These are phyloP conservation scores for Tephrocybe sp. DNA, from an alignment of 768 basidiomycete genomes.

Conservation along the genomic window DNA sequence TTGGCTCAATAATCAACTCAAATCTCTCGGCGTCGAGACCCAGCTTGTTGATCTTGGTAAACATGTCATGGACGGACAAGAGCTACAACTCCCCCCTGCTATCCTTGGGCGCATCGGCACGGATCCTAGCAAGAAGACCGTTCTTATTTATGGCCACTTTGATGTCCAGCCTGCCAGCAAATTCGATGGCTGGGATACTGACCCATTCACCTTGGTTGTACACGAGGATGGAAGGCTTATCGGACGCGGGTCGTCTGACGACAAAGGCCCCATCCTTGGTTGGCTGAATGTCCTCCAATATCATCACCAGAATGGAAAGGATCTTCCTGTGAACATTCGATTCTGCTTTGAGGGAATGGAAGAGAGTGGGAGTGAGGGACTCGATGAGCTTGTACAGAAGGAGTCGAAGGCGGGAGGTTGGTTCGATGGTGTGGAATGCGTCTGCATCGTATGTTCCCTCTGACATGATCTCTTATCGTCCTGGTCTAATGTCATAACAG, in stretches of 20 bases:
- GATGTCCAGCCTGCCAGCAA: slow-evolving; percentile 81
- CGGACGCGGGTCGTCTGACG: slow-evolving; percentile 86
- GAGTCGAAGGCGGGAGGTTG: slow-evolving; percentile 74
- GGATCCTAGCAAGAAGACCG: slow-evolving; percentile 89
- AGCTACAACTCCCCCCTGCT: slow-evolving; percentile 74
- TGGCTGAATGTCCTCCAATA: slow-evolving; percentile 92
- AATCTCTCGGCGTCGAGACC: slow-evolving; percentile 75
- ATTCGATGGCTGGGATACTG: slow-evolving; percentile 83
- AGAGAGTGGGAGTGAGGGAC: slow-evolving; percentile 87
- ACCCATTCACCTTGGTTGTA: slow-evolving; percentile 73
- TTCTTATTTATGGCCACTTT: slow-evolving; percentile 92
- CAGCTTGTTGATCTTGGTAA: slow-evolving; percentile 72
- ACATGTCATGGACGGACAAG: slow-evolving; percentile 65
- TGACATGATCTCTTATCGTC: neutral
- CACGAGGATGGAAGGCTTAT: slow-evolving; percentile 57
- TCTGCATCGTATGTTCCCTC: slow-evolving; percentile 74
- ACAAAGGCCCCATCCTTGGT: slow-evolving; percentile 86
- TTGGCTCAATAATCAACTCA: slow-evolving; percentile 75
- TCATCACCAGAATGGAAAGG: slow-evolving; percentile 60
- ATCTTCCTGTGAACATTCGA: slow-evolving; percentile 85
- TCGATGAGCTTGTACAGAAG: slow-evolving; percentile 79
- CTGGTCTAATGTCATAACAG: slow-evolving; percentile 30
- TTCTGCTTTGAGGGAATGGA: slow-evolving; percentile 99
- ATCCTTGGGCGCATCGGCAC: slow-evolving; percentile 80
- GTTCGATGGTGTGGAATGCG: slow-evolving; percentile 87